These are phyloP conservation scores for Bruguiera sexangula DNA, from an alignment of 345 rosid genomes.

Conservation along the genomic window DNA sequence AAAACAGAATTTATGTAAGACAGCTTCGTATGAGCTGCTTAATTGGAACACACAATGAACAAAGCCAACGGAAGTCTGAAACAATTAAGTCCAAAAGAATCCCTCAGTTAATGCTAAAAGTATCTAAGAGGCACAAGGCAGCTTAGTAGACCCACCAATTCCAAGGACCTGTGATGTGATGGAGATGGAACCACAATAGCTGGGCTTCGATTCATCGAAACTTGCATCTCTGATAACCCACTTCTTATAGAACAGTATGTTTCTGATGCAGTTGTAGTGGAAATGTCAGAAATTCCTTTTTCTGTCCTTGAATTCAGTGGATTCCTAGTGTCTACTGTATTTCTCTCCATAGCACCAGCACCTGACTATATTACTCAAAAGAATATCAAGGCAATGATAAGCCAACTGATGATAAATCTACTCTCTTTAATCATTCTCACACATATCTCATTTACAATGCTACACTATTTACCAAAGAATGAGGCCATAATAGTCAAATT, in stretches of 20 bases:
- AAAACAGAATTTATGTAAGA: conserved; percentile 2
- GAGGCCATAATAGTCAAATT: background rate
- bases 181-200: conserved; percentile 45
- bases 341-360: conserved; percentile 23
- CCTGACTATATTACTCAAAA: conserved; percentile 33
- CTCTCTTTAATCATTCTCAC: background rate
- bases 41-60: conserved; percentile 9
- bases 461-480: background rate
- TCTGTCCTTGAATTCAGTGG: conserved; percentile 26
- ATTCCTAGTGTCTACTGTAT: conserved; percentile 15
- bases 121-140: background rate
- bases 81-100: conserved; percentile 2
- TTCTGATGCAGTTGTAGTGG: conserved; percentile 36
- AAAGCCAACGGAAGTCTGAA: background rate
- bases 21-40: conserved; percentile 6
- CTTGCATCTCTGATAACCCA: conserved; percentile 33
- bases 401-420: background rate
- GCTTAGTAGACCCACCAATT: conserved; percentile 29
- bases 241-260: conserved; percentile 34
- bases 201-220: conserved; percentile 34
- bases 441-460: background rate
- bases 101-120: background rate
- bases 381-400: conserved; percentile 5
- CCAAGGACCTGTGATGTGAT: conserved; percentile 25
- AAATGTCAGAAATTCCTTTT: conserved; percentile 25